These are phyloP conservation scores for Arthrocladium fulminans DNA, from an alignment of 2,329 filamentous ascomycete genomes.

Conservation along the genomic window DNA sequence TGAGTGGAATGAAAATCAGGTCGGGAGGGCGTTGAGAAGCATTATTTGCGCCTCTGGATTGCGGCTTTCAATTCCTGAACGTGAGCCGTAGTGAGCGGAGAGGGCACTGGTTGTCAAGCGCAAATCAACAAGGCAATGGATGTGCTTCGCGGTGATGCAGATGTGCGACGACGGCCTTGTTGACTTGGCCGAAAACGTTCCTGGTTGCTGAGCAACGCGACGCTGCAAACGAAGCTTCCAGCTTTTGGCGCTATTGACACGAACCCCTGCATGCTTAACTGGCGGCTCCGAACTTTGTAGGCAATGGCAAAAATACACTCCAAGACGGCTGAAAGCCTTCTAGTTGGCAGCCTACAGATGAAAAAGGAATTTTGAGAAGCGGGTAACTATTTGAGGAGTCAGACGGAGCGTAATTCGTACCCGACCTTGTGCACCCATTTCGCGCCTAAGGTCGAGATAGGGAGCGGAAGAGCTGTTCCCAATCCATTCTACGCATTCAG, in stretches of 20 bases:
- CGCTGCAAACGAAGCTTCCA: neutral
- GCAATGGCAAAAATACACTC: too few relatives aligned
- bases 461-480: too few relatives aligned
- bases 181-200: neutral
- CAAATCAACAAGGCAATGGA: neutral
- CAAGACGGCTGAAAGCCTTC: too few relatives aligned
- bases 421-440: too few relatives aligned
- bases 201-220: neutral
- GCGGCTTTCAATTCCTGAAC: too few relatives aligned
- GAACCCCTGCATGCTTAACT: neutral
- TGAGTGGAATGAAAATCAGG: neutral
- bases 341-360: too few relatives aligned
- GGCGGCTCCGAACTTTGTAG: too few relatives aligned
- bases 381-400: too few relatives aligned
- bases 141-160: neutral
- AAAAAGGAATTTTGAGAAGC: too few relatives aligned
- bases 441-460: too few relatives aligned
- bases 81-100: too few relatives aligned
- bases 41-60: neutral
- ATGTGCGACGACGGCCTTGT: conserved; percentile 4
- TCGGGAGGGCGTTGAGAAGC: neutral
- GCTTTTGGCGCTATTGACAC: neutral
- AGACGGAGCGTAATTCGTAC: neutral
- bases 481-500: too few relatives aligned
- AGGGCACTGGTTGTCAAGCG: neutral